Evolutionary conservation across 768 basidiomycete species (phyloP).

Genomic region (Lactarius pseudohatsudake): DNA sequence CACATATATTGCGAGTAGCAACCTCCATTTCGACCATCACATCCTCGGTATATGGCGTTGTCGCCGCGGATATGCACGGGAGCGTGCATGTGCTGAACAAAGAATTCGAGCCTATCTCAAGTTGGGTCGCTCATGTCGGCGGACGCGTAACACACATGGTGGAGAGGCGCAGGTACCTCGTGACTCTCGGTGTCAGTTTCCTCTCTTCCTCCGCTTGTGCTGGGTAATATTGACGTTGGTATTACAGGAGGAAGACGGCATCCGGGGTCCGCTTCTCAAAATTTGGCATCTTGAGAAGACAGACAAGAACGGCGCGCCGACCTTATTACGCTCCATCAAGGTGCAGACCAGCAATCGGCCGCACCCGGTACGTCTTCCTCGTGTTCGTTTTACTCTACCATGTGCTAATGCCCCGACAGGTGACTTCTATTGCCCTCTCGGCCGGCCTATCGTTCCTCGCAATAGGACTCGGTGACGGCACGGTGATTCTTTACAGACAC

Average conservation of each 20-base stretch:
- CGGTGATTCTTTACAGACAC: conserved; percentile 87
- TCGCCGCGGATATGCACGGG: conserved; percentile 86
- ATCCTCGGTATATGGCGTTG: conserved; percentile 61
- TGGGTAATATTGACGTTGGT: conserved; percentile 13
- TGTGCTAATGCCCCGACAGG: conserved; percentile 37
- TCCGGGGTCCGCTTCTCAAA: conserved; percentile 70
- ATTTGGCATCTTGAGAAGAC: conserved; percentile 83
- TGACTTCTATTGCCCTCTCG: conserved; percentile 72
- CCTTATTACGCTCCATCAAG: conserved; percentile 71
- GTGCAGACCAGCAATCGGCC: conserved; percentile 74
- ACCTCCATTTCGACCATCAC: conserved; percentile 72
- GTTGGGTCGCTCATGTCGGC: conserved; percentile 78
- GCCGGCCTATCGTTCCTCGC: conserved; percentile 79
- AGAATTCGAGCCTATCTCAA: conserved; percentile 65
- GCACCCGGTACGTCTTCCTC: conserved; percentile 56
- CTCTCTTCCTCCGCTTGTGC: conserved; percentile 5
- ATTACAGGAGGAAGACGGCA: conserved; percentile 69
- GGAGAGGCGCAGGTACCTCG: conserved; percentile 74
- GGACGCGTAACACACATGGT: conserved; percentile 87
- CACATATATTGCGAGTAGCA: conserved; percentile 73
- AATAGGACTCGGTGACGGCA: conserved; percentile 93
- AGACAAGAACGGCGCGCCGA: conserved; percentile 64
- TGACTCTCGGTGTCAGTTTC: conserved; percentile 82
- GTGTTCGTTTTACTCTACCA: background rate
- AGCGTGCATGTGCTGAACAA: conserved; percentile 73